Evolutionary conservation across 2,329 filamentous ascomycete species (phyloP), one percentile per base, ranked within the genome.

Genomic region (Graphilbum fragrans): DNA sequence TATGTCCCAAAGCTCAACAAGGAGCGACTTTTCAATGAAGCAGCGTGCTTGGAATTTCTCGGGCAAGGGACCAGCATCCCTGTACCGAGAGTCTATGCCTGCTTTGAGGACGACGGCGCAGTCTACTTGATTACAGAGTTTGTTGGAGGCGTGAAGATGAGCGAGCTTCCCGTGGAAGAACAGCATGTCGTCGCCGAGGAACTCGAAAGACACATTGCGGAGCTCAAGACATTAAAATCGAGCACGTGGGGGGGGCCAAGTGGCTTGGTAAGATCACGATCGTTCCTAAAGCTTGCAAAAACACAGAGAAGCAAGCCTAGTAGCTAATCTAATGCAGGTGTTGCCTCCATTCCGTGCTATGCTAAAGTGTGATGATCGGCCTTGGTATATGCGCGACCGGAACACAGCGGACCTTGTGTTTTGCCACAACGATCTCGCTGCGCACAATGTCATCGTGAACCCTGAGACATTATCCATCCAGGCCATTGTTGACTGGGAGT

Each of bases 101-200:
- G 50, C 39, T 57, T 58, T 37, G 52, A 58, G 34, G 55, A 58
- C 36, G 52, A 55, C 39, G 53, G 50, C 4, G 54, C 55, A 16
- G 55, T 50, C 36, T 57, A 55, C 41, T 33, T 58, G 23, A 47
- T 57, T 16, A 56, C 51, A 12, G 52, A 59, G 40, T 54, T 50
- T 40, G 47, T 60, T 21, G 44, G 53, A 20, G 57, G 58, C 10
- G 52, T 55, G 5, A 43, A 35, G 38, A 55, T 60, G 55, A 43
- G 49, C 20, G 45, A 53, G 9, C 51, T 60, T 9, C 11, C 39
- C 7, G 52, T 53, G 2, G 47, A 51, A 8, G 42, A 55, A 32
- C 55, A 53, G 42, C 38, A 34, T 3, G 43, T 50, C 3, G 54
- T 59, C n/a, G 37, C 39, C 6, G 20, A 49, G 21, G 56, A 60